Evolutionary conservation across 257 asterid genomes (phyloP).

Genomic region (Solanum infundibuliforme): DNA sequence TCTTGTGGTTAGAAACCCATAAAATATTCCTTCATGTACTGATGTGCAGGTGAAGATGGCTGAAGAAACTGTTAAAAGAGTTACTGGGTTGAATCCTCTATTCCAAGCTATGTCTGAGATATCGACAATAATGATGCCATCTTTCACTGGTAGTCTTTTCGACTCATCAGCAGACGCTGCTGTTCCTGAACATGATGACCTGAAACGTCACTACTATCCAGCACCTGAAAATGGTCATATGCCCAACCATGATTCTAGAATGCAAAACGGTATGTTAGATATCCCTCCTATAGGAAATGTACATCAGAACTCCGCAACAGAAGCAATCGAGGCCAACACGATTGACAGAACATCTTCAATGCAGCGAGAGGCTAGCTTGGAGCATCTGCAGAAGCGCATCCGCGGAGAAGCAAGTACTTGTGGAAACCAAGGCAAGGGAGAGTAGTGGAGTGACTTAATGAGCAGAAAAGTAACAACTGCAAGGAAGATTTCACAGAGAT

Average conservation of each 20-base stretch:
- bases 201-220: constrained; percentile 42
- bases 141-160: constrained; percentile 49
- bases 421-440: constrained; percentile 24
- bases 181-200: constrained; percentile 54
- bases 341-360: constrained; percentile 47
- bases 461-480: not conserved
- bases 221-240: constrained; percentile 25
- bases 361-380: constrained; percentile 92
- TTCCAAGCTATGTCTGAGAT: constrained; percentile 81
- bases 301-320: constrained; percentile 20
- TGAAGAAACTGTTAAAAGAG: constrained; percentile 81
- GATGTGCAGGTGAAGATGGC: constrained; percentile 84
- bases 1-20: not conserved
- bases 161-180: constrained; percentile 61
- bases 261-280: constrained; percentile 31
- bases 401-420: constrained; percentile 32
- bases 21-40: not conserved
- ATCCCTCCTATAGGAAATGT: constrained; percentile 22
- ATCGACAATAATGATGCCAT: constrained; percentile 47
- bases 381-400: constrained; percentile 79
- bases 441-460: not conserved
- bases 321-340: constrained; percentile 4
- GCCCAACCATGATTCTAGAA: constrained; percentile 19
- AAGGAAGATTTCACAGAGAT: not conserved
- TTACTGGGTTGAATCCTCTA: constrained; percentile 72